phyloP scores from a whole-genome alignment of 1,284 basidiomycete species.

The Boletus holoroseus region DNA sequence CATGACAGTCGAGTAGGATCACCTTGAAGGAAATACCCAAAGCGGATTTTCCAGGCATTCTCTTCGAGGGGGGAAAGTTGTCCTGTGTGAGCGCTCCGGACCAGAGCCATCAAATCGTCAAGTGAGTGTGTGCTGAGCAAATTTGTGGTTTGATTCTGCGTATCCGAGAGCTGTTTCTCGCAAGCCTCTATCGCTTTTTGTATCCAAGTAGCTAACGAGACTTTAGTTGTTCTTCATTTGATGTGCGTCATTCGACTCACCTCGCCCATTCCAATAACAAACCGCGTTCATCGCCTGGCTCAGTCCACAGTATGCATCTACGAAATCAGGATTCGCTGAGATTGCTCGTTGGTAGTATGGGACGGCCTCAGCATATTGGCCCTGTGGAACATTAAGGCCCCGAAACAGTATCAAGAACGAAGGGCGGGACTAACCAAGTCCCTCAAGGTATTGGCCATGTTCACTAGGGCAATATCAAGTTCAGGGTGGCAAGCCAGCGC shows the following conservation, averaged over 20 bases:
- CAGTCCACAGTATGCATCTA: slow-evolving; percentile 55
- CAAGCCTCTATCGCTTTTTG: slow-evolving; percentile 43
- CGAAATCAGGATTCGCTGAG: slow-evolving; percentile 46
- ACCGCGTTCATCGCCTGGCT: slow-evolving; percentile 49
- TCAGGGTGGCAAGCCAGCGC: slow-evolving; percentile 52
- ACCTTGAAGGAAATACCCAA: slow-evolving; percentile 36
- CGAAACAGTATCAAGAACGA: neutral
- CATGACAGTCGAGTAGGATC: slow-evolving; percentile 25
- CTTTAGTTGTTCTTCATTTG: slow-evolving; percentile 20
- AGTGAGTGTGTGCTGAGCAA: slow-evolving; percentile 36
- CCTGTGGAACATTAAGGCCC: slow-evolving; percentile 29
- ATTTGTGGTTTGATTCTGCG: slow-evolving; percentile 38
- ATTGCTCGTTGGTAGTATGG: slow-evolving; percentile 52
- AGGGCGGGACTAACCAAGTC: slow-evolving; percentile 36
- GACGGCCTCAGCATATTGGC: slow-evolving; percentile 49
- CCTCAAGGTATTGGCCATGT: slow-evolving; percentile 57
- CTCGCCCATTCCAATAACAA: slow-evolving; percentile 53
- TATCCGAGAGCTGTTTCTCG: slow-evolving; percentile 43
- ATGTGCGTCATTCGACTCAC: slow-evolving; percentile 21
- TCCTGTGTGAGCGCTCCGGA: slow-evolving; percentile 33
- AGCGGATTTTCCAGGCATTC: slow-evolving; percentile 37
- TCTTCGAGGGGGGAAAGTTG: slow-evolving; percentile 30
- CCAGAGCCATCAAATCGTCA: slow-evolving; percentile 44
- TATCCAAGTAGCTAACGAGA: slow-evolving; percentile 40
- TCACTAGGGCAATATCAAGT: slow-evolving; percentile 57